Percentiles rank a stretch among this genome's conserved stretches.
Conservation (phyloP, 768 basidiomycete species). For the Boletellus sp. region DNA sequence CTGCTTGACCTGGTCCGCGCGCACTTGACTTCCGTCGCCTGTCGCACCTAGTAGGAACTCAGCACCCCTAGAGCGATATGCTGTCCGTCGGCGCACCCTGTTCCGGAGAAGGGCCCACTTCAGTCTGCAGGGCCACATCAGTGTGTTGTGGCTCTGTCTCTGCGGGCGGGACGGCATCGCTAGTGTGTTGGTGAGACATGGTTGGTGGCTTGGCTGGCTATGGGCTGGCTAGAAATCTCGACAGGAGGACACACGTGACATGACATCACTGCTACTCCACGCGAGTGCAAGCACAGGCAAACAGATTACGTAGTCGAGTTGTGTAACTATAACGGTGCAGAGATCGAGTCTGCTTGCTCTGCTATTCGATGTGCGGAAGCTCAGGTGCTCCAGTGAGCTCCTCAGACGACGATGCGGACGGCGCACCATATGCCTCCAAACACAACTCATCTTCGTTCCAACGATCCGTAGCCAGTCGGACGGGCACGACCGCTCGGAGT, state of each 20-base stretch:
- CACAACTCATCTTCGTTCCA: slow-evolving; percentile 42
- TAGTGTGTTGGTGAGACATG: not conserved
- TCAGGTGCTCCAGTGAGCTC: slow-evolving; percentile 18
- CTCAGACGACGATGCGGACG: slow-evolving; percentile 23
- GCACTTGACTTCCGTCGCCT: slow-evolving; percentile 34
- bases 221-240: not conserved
- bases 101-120: slow-evolving; percentile 29
- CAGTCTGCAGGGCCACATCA: slow-evolving; percentile 24
- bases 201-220: slow-evolving; percentile 2
- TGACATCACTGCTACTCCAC: slow-evolving; percentile 18
- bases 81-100: slow-evolving; percentile 33
- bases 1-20: slow-evolving; percentile 25
- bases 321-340: too few species aligned
- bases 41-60: slow-evolving; percentile 31
- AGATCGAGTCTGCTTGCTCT: too few species aligned
- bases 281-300: too few species aligned
- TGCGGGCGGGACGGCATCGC: not conserved
- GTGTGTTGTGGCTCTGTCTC: slow-evolving; percentile 12
- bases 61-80: not conserved
- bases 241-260: slow-evolving; percentile 18
- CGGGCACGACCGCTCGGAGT: slow-evolving; percentile 57
- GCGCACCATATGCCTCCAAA: slow-evolving; percentile 6
- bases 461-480: slow-evolving; percentile 61
- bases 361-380: slow-evolving; percentile 1
- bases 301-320: not conserved